Base-by-base conservation (phyloP, 75 land plant genomes). In the Picea sitchensis region DNA sequence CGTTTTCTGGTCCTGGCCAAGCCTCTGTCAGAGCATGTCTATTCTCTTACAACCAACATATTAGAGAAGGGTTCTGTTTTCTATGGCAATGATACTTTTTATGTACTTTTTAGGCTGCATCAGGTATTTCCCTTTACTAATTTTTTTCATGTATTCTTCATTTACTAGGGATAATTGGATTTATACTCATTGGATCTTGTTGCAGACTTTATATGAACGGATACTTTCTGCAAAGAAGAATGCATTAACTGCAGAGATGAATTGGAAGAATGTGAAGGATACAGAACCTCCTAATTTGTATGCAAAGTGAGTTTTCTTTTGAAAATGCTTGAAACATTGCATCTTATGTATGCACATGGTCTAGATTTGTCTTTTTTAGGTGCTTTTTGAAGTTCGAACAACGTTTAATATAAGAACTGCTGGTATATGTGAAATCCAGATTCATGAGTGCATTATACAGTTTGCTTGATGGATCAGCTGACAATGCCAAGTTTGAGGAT, bases 401-500 rank as follows among this genome's bases (percentile, higher is more conserved):
- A 9, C 0, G 11, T 11, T 51, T 51, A 9, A 51, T 51, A 51
- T 9, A 51, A 51, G 56, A 12, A 51, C 56, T 51, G 9, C 11
- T 9, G 56, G 56, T 2, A 51, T 21, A 62, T 79, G 32, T 81
- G 73, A 75, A 59, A 60, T 83, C 54, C 81, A 92, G 96, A 76
- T 96, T 96, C 77, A 82, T 90, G 88, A 82, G 73, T 81, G 90
- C 91, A 5, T 83, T 96, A n/a, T 88, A 87, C 79, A 88, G 81
- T 79, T 73, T 96, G 47, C 91, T 96, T 41, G 94, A 96, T 82
- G 99, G 99, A 11, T 85, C 97, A 76, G 83, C 92, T 76, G 95
- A 94, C 80, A 96, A 94, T 81, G 83, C 94, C 44, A 96, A 91
- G 79, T 96, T 90, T 86, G 99, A 96, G 75, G 99, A 96, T 83